phyloP scores from a whole-genome alignment of 805 yeast genomes.

The Isabelozyma rhagii region DNA sequence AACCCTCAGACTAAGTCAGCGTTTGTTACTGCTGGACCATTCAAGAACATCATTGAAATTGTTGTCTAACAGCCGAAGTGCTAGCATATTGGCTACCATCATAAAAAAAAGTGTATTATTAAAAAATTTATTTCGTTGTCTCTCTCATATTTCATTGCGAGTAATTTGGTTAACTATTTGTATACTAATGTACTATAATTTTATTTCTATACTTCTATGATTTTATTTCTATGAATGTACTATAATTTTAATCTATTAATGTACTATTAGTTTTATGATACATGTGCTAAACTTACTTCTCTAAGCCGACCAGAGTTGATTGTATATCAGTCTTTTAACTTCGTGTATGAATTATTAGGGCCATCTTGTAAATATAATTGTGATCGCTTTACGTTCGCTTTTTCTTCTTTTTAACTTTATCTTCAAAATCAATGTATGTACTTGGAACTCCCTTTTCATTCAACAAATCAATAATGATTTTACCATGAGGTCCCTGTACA shows the following conservation, averaged over 20 bases:
- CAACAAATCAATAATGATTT: slow-evolving; percentile 55
- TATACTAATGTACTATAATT: slow-evolving; percentile 4
- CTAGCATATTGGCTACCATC: neutral
- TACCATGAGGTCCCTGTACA: slow-evolving; percentile 89
- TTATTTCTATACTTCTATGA: neutral
- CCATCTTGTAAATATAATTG: neutral
- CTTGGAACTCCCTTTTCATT: slow-evolving; percentile 60
- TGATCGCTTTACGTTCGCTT: slow-evolving; percentile 1
- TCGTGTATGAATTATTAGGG: neutral
- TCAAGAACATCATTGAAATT: slow-evolving; percentile 55
- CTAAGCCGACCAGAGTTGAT: too few species aligned
- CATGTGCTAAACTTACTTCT: too few species aligned
- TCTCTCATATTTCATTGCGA: neutral
- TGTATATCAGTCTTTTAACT: neutral
- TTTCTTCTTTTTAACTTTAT: slow-evolving; percentile 56
- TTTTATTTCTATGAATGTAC: neutral
- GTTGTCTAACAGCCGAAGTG: slow-evolving; percentile 32
- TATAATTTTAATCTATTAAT: neutral
- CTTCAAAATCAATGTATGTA: slow-evolving; percentile 62
- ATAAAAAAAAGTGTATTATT: too few species aligned
- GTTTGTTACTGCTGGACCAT: slow-evolving; percentile 53
- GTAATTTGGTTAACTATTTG: neutral
- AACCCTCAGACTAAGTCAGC: slow-evolving; percentile 54
- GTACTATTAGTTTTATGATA: too few species aligned
- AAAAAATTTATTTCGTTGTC: neutral